Percentiles rank a stretch among this genome's conserved stretches.
Conservation (phyloP, 306 rosid species). For the Ormosia emarginata region DNA sequence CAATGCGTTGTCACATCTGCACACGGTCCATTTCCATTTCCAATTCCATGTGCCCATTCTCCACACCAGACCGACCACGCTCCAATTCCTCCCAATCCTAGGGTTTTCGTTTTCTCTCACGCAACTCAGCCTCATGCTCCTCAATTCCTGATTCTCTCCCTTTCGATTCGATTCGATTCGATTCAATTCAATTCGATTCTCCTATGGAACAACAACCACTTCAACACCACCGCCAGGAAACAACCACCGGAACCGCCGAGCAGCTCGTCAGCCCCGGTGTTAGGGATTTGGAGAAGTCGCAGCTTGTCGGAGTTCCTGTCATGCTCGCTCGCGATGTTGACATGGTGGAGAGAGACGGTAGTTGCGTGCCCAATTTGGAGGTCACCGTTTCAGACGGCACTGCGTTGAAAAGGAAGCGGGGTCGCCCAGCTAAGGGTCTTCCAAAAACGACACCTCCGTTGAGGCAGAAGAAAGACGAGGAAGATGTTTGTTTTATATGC, state of each 20-base stretch:
- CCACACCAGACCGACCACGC: conserved; percentile 42
- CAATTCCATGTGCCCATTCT: conserved; percentile 39
- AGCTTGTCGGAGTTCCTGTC: conserved; percentile 31
- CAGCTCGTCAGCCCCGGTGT: not conserved
- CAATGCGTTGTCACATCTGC: conserved; percentile 45
- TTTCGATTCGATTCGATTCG: conserved; percentile 12
- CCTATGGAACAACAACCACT: conserved; percentile 27
- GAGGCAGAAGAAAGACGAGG: conserved; percentile 59
- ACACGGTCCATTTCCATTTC: conserved; percentile 36
- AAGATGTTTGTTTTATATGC: conserved; percentile 94
- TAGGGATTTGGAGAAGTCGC: conserved; percentile 30
- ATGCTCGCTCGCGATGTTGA: not conserved
- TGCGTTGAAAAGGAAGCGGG: conserved; percentile 55
- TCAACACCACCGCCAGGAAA: not conserved
- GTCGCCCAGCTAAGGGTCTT: conserved; percentile 74
- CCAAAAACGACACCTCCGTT: conserved; percentile 30
- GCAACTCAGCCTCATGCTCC: conserved; percentile 10
- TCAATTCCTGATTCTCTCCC: not conserved
- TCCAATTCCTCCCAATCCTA: conserved; percentile 33
- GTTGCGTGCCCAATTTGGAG: not conserved
- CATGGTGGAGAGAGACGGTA: not conserved
- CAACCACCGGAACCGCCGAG: not conserved
- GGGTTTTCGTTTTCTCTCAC: conserved; percentile 46
- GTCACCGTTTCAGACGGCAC: conserved; percentile 11
- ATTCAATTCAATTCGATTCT: not conserved